A percentile compares a stretch with the other conserved stretches of the same genome.
These are phyloP conservation scores for Amylostereum areolatum DNA, from an alignment of 1,284 basidiomycete species.

Conservation along the genomic window DNA sequence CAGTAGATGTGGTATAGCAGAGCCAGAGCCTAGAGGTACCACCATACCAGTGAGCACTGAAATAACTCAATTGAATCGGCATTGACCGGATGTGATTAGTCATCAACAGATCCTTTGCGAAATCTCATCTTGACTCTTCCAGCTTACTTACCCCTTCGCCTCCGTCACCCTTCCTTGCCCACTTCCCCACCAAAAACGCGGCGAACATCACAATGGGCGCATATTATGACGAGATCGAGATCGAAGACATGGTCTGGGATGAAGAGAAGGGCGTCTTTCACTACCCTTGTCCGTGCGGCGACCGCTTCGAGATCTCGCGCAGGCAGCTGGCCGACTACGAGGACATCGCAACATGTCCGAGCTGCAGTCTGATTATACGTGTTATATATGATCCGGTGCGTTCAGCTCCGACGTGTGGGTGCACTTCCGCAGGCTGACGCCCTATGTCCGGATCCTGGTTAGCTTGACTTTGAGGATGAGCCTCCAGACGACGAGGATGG, in stretches of 20 bases:
- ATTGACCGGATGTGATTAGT: too few relatives aligned
- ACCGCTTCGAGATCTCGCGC: conserved; percentile 94
- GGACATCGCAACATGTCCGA: conserved; percentile 96
- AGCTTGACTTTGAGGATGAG: conserved; percentile 73
- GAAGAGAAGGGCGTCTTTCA: conserved; percentile 79
- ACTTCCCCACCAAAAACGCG: too few relatives aligned
- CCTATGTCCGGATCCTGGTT: conserved; percentile 3
- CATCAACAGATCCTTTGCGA: too few relatives aligned
- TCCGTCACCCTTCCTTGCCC: too few relatives aligned
- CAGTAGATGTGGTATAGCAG: too few relatives aligned
- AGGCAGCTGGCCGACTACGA: conserved; percentile 86
- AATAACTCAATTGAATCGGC: too few relatives aligned
- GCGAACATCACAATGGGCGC: conserved; percentile 50
- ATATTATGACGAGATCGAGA: conserved; percentile 91
- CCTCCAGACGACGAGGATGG: conserved; percentile 44
- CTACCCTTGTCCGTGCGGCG: conserved; percentile 97
- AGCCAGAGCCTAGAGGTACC: too few relatives aligned
- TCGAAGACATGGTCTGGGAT: conserved; percentile 95
- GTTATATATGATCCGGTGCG: conserved; percentile 94
- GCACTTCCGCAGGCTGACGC: not conserved
- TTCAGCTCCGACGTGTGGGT: conserved; percentile 14
- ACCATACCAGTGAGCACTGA: too few relatives aligned
- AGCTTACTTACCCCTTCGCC: too few relatives aligned
- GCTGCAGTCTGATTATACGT: conserved; percentile 90
- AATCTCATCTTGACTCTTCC: too few relatives aligned